Conservation (phyloP, 1,139 yeast species). For the Kodamaea plutei region DNA sequence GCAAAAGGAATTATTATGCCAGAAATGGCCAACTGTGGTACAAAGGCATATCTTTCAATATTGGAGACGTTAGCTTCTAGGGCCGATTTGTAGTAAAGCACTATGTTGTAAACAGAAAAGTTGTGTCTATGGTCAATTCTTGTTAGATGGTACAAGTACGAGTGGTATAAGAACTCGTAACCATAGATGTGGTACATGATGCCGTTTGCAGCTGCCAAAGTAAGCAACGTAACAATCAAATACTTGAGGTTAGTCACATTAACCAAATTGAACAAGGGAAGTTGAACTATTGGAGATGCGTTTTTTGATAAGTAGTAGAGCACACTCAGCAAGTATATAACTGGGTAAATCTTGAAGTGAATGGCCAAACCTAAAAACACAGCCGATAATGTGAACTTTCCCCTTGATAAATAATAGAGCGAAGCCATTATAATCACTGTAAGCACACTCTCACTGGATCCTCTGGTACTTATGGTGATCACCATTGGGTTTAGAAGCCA, state of each 20-base stretch:
- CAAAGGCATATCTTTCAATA: slow-evolving; percentile 58
- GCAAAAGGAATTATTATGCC: slow-evolving; percentile 56
- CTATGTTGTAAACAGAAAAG: slow-evolving; percentile 80
- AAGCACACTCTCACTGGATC: slow-evolving; percentile 86
- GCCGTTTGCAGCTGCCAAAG: slow-evolving; percentile 46
- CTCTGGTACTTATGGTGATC: slow-evolving; percentile 86
- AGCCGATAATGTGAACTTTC: slow-evolving; percentile 47
- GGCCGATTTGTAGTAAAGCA: slow-evolving; percentile 64
- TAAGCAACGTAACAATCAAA: slow-evolving; percentile 30
- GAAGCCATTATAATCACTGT: slow-evolving; percentile 71
- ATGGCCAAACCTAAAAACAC: slow-evolving; percentile 69
- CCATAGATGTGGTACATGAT: slow-evolving; percentile 71
- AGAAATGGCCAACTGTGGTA: slow-evolving; percentile 73
- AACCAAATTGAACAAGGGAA: slow-evolving; percentile 34
- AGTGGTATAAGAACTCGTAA: slow-evolving; percentile 66
- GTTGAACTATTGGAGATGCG: slow-evolving; percentile 19
- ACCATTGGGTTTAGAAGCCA: slow-evolving; percentile 98
- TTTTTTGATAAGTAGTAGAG: slow-evolving; percentile 25
- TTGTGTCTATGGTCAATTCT: slow-evolving; percentile 93
- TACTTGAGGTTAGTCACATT: slow-evolving; percentile 47
- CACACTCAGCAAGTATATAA: slow-evolving; percentile 69
- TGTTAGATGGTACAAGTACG: slow-evolving; percentile 78
- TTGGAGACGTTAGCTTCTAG: slow-evolving; percentile 7
- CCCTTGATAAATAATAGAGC: slow-evolving; percentile 40
- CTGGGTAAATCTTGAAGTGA: slow-evolving; percentile 89